Evolutionary conservation across 371 early-diverging fungal species (phyloP).

Genomic region (Rhizomucor miehei): DNA sequence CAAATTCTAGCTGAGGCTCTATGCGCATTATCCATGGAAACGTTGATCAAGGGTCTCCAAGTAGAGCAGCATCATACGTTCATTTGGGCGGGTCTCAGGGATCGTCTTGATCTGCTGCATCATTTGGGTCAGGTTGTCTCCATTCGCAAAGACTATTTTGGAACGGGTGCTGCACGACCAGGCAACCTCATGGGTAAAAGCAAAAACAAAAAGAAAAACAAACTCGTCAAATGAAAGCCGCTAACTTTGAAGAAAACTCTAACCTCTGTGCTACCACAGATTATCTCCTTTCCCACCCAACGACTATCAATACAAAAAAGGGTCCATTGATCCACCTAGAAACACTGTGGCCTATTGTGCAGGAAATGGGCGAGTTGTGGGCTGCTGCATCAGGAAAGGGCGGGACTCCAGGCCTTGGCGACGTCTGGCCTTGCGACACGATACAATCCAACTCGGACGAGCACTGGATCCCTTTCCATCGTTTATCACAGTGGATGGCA

Average conservation of each 20-base stretch:
- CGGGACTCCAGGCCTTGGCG: conserved; percentile 63
- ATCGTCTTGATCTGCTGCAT: conserved; percentile 69
- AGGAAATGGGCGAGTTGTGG: conserved; percentile 52
- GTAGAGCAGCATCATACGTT: conserved; percentile 59
- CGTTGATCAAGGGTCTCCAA: conserved; percentile 69
- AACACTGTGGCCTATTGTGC: conserved; percentile 78
- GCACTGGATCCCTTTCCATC: conserved; percentile 80
- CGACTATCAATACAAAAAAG: conserved; percentile 45
- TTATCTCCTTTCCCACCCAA: conserved; percentile 41
- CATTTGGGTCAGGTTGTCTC: conserved; percentile 58
- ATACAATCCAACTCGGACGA: conserved; percentile 12
- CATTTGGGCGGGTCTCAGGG: conserved; percentile 76
- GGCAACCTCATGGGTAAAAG: conserved; percentile 78
- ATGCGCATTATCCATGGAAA: conserved; percentile 48
- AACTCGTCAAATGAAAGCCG: too few relatives aligned
- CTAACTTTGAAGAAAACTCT: too few relatives aligned
- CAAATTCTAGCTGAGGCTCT: conserved; percentile 46
- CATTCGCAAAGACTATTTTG: conserved; percentile 48
- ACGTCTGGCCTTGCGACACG: conserved; percentile 82
- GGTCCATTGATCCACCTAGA: conserved; percentile 59
- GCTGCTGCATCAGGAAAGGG: conserved; percentile 61
- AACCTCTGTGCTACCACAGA: conserved; percentile 19
- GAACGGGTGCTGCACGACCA: conserved; percentile 61
- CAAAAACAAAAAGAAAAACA: neutral
- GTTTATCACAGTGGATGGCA: conserved; percentile 91